Evolutionary conservation across 1,284 basidiomycete species (phyloP).

Genomic region (Leccinum griseonigrum): DNA sequence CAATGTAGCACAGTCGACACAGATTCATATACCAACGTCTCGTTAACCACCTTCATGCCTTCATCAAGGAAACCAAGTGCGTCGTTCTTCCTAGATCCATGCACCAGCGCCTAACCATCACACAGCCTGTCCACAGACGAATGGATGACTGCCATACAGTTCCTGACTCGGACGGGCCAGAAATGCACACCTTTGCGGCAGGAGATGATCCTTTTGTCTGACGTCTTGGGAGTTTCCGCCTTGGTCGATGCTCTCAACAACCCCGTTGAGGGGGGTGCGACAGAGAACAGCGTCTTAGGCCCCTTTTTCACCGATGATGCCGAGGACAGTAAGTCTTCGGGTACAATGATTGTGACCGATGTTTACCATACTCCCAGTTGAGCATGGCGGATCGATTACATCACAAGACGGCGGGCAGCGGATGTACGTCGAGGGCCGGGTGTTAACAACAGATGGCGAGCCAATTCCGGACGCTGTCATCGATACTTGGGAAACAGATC

Average conservation of each 20-base stretch:
- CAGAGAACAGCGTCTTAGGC: slow-evolving; percentile 77
- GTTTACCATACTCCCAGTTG: slow-evolving; percentile 38
- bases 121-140: slow-evolving; percentile 73
- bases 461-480: slow-evolving; percentile 66
- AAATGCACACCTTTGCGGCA: slow-evolving; percentile 72
- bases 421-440: slow-evolving; percentile 74
- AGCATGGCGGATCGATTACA: slow-evolving; percentile 62
- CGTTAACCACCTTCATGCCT: slow-evolving; percentile 66
- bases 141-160: slow-evolving; percentile 79
- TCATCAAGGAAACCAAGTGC: slow-evolving; percentile 65
- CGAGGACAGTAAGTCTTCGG: slow-evolving; percentile 53
- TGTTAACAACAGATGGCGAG: slow-evolving; percentile 64
- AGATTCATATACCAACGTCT: slow-evolving; percentile 49
- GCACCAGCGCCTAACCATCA: background rate
- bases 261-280: slow-evolving; percentile 61
- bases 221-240: slow-evolving; percentile 74
- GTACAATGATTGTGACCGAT: background rate
- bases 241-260: slow-evolving; percentile 80
- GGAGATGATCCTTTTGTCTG: slow-evolving; percentile 84
- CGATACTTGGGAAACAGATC: slow-evolving; percentile 89
- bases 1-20: slow-evolving; percentile 34
- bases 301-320: slow-evolving; percentile 86
- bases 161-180: slow-evolving; percentile 73
- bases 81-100: slow-evolving; percentile 6
- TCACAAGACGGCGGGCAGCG: slow-evolving; percentile 83